A percentile compares a stretch with the other conserved stretches of the same genome.
phyloP scores from a whole-genome alignment of 1,139 yeast genomes.

The Saccharomycopsis hybrid region DNA sequence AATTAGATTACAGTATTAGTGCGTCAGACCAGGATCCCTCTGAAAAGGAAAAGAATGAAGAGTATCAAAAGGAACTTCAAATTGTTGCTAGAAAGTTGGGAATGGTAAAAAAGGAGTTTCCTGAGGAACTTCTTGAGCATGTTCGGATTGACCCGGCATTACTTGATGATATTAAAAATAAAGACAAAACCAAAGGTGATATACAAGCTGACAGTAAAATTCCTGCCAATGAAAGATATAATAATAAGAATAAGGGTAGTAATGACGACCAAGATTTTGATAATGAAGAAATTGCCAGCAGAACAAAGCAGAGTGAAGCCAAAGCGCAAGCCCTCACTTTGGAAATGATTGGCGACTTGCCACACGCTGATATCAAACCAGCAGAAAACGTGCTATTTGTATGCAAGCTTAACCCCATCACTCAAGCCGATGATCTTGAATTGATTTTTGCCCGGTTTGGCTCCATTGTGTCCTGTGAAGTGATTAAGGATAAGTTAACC shows the following conservation, averaged over 20 bases:
- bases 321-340: slow-evolving; percentile 51
- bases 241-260: slow-evolving; percentile 29
- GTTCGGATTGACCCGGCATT: no score
- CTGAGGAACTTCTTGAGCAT: no score
- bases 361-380: slow-evolving; percentile 52
- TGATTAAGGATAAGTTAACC: slow-evolving; percentile 40
- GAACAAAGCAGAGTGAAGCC: slow-evolving; percentile 33
- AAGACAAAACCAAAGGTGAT: slow-evolving; percentile 28
- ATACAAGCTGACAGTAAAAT: slow-evolving; percentile 22
- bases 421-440: slow-evolving; percentile 47
- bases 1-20: no score
- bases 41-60: no score
- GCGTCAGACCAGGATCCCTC: no score
- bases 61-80: no score
- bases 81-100: no score
- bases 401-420: slow-evolving; percentile 57
- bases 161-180: no score
- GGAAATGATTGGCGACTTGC: slow-evolving; percentile 61
- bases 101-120: no score
- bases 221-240: slow-evolving; percentile 17
- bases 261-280: slow-evolving; percentile 24
- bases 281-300: neutral
- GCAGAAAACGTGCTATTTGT: slow-evolving; percentile 56
- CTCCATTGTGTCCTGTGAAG: slow-evolving; percentile 41
- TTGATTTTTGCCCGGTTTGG: slow-evolving; percentile 59